phyloP scores from a whole-genome alignment of 2,329 filamentous ascomycete species.

The Coniochaeta sp. region DNA sequence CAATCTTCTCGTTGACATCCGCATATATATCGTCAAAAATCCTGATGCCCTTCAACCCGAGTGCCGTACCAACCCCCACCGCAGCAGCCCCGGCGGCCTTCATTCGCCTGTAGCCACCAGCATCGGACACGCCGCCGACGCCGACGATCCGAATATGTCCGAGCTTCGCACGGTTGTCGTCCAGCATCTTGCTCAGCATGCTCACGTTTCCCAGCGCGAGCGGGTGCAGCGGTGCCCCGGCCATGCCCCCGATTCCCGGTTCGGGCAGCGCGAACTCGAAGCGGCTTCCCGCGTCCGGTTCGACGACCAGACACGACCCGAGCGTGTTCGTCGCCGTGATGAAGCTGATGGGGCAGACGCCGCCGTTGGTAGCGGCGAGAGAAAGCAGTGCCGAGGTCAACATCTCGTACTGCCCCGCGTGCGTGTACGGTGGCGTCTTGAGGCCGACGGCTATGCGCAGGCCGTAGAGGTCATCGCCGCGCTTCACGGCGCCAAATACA shows the following conservation, averaged over 20 bases:
- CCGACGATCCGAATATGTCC: conserved; percentile 58
- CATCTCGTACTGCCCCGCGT: conserved; percentile 54
- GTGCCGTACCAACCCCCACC: conserved; percentile 62
- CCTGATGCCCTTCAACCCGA: conserved; percentile 54
- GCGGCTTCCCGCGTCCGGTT: conserved; percentile 4
- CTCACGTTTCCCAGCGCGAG: conserved; percentile 68
- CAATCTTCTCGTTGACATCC: not conserved
- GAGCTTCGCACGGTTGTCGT: conserved; percentile 34
- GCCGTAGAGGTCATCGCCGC: not conserved
- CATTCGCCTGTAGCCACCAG: conserved; percentile 58
- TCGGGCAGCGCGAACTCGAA: conserved; percentile 34
- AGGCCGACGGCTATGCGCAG: conserved; percentile 44
- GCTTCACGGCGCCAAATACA: conserved; percentile 27
- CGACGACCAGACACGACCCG: conserved; percentile 57
- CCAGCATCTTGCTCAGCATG: conserved; percentile 55
- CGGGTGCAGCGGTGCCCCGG: conserved; percentile 64
- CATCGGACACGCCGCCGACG: conserved; percentile 64
- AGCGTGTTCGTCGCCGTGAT: conserved; percentile 69
- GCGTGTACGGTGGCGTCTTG: conserved; percentile 72
- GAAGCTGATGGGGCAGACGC: conserved; percentile 48
- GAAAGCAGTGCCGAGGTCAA: conserved; percentile 44
- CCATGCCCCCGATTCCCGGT: conserved; percentile 61
- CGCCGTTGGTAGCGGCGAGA: conserved; percentile 12
- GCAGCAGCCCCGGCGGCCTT: conserved; percentile 55
- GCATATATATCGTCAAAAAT: conserved; percentile 54